Base-by-base conservation (phyloP, 352 stramenopile genomes). In the Globisporangium ultimum region DNA sequence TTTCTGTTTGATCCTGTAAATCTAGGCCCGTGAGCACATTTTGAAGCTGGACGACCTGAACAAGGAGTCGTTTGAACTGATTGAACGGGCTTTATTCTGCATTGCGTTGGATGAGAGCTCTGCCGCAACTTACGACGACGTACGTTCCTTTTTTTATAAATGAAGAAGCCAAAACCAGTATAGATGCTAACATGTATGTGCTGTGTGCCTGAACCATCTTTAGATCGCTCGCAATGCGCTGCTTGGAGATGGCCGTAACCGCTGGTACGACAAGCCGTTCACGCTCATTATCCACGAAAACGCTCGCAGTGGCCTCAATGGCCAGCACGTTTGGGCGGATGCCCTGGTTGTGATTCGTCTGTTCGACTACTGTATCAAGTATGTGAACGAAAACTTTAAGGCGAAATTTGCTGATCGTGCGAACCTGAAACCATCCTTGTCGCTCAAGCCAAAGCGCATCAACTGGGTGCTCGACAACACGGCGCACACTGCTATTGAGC, bases 261-360 rank as follows among this genome's bases (percentile, higher is more conserved):
- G 96, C 61, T 99, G 93, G 90, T 99, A 98, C 71, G 97, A 99
- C 78, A 99, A 99, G 75, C 94, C 93, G 13, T 93, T 99, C 65
- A 97, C 98, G 69, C 64, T 99, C 32, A 89, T 99, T 60, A 95
- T 98, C 50, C 95, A 98, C 55, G 84, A 95, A 38, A 99, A 99
- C 71, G 96, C 92, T 41, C 97, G 97, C 62, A 94, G 90, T 40
- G 97, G 96, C 6, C 67, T 98, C 60, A 89, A 97, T 48, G 95
- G 93, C n/a, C 93, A 99, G 71, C 97, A 99, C 71, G 92, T 89
- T 38, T 98, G 97, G 96, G 98, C 97, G 64, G 97, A 99, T 74
- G 97, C 96, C 18, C 91, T 98, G 62, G 93, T 98, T 38, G 88
- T 98, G 5, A 89, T 98, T 21, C 84, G 91, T 17, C 79, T 97